These are phyloP conservation scores for Viridothelium virens DNA, from an alignment of 495 filamentous ascomycete species.

Conservation along the genomic window DNA sequence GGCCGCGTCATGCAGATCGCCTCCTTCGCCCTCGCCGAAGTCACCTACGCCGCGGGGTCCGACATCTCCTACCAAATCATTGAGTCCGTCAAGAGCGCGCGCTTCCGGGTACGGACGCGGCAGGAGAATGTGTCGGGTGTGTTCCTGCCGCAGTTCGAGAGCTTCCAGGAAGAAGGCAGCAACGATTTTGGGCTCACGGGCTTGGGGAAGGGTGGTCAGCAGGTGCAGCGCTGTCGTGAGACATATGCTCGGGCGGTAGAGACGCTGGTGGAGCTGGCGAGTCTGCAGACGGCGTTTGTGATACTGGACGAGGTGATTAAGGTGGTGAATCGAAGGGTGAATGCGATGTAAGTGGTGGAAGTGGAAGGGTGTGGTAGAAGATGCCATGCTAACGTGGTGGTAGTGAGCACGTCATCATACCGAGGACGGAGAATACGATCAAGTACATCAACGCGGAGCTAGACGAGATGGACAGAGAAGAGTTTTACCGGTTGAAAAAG, in stretches of 20 bases:
- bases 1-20: slow-evolving; percentile 98
- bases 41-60: slow-evolving; percentile 93
- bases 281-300: slow-evolving; percentile 95
- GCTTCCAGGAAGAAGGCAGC: slow-evolving; percentile 64
- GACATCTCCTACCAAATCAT: slow-evolving; percentile 96
- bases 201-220: slow-evolving; percentile 92
- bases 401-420: slow-evolving; percentile 94
- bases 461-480: slow-evolving; percentile 94
- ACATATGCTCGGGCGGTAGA: slow-evolving; percentile 97
- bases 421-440: slow-evolving; percentile 96
- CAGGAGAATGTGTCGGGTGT: slow-evolving; percentile 99
- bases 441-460: slow-evolving; percentile 99
- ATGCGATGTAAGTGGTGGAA: slow-evolving; percentile 68
- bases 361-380: neutral
- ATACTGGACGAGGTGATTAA: slow-evolving; percentile 99
- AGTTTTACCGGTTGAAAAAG: slow-evolving; percentile 98
- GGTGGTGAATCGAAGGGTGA: slow-evolving; percentile 96
- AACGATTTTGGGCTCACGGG: slow-evolving; percentile 96
- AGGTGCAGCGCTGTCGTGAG: slow-evolving; percentile 89
- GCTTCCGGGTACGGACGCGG: slow-evolving; percentile 84
- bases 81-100: slow-evolving; percentile 84
- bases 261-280: slow-evolving; percentile 91
- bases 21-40: slow-evolving; percentile 93
- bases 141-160: slow-evolving; percentile 86
- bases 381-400: slow-evolving; percentile 7